A percentile compares a stretch with the other conserved stretches of the same genome.
Conservation (phyloP, 2,329 filamentous ascomycete genomes). For the Metarhizium guizhouense region DNA sequence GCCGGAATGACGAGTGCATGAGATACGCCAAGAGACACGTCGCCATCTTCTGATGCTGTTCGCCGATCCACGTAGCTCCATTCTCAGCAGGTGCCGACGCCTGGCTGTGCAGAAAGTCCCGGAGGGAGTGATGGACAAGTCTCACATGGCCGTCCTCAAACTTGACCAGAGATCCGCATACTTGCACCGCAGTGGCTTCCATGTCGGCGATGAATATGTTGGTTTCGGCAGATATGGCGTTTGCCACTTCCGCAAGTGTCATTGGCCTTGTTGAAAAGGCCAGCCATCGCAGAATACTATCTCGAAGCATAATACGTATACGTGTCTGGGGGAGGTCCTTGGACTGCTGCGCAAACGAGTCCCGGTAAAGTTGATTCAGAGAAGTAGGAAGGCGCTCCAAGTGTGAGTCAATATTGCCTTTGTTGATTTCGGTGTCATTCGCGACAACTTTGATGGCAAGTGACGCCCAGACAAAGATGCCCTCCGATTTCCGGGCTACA, state of each 20-base stretch:
- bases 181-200: not conserved
- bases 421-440: not conserved
- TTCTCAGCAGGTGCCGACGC: not conserved
- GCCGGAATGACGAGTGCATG: not conserved
- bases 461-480: not conserved
- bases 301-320: not conserved
- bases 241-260: not conserved
- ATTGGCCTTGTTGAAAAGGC: not conserved
- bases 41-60: not conserved
- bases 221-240: not conserved
- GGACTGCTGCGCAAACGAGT: not conserved
- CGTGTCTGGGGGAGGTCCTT: not conserved
- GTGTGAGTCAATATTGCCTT: not conserved
- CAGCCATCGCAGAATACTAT: not conserved
- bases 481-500: not conserved
- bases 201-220: not conserved
- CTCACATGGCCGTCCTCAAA: not conserved
- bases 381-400: not conserved
- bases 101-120: not conserved
- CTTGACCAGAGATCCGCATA: not conserved
- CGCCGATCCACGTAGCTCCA: not conserved
- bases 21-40: not conserved
- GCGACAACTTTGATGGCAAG: not conserved
- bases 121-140: not conserved
- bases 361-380: not conserved